These are phyloP conservation scores for Penicillium sp. DNA, from an alignment of 2,329 filamentous ascomycete genomes.

Conservation along the genomic window DNA sequence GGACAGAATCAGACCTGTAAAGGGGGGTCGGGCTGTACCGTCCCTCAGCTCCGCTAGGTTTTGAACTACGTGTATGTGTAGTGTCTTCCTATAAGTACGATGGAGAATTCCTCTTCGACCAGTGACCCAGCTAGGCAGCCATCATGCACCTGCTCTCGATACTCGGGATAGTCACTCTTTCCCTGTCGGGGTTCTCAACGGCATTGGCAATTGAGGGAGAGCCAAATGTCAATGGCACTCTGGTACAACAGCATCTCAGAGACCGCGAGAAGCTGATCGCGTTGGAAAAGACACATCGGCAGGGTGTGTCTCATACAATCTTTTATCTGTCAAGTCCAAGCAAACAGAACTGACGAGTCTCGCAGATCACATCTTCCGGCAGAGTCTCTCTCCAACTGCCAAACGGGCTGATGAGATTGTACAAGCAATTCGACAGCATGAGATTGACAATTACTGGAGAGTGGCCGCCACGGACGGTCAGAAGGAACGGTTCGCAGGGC, in stretches of 20 bases:
- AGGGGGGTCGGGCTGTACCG: neutral
- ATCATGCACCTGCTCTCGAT: neutral
- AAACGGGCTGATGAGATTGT: conserved; percentile 53
- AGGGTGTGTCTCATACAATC: conserved; percentile 48
- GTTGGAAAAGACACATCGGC: conserved; percentile 69
- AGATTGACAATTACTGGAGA: conserved; percentile 18
- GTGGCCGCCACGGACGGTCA: conserved; percentile 9
- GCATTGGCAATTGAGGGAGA: neutral
- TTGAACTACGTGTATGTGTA: neutral
- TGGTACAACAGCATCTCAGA: conserved; percentile 58
- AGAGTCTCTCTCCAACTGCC: conserved; percentile 61
- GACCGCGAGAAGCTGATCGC: conserved; percentile 64
- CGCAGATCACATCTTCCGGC: conserved; percentile 20
- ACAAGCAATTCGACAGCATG: conserved; percentile 36
- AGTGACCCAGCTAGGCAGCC: neutral
- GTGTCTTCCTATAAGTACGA: no score
- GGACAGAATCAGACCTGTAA: neutral
- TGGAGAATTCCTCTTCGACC: neutral
- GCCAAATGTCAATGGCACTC: conserved; percentile 7
- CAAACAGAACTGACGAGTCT: neutral
- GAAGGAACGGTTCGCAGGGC: conserved; percentile 51
- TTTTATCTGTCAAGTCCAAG: neutral
- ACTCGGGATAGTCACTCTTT: neutral
- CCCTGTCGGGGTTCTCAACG: neutral
- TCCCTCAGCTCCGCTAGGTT: neutral